phyloP scores from a whole-genome alignment of 179 eudicot genomes.

The Carnegiea gigantea region DNA sequence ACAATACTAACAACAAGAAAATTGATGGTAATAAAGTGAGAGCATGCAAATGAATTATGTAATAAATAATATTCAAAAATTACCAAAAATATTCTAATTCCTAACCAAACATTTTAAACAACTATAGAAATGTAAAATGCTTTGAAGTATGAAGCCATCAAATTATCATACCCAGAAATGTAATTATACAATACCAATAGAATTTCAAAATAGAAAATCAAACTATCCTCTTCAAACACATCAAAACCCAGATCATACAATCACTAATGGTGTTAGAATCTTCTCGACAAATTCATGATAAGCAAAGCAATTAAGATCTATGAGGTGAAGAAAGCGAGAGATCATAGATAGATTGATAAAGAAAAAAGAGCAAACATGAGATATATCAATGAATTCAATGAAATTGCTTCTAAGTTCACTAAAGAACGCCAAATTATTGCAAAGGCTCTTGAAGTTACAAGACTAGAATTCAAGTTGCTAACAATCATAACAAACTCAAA shows the following conservation, averaged over 20 bases:
- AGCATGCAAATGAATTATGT: no score
- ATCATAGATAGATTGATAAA: background rate
- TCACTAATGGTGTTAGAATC: background rate
- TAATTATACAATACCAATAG: no score
- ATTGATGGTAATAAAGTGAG: no score
- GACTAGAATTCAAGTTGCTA: no score
- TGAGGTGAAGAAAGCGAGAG: background rate
- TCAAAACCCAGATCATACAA: background rate
- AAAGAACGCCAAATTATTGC: no score
- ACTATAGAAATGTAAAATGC: background rate
- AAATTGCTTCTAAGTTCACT: background rate
- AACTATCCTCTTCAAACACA: background rate
- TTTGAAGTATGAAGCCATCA: background rate
- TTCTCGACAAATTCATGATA: background rate
- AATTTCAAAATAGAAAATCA: background rate
- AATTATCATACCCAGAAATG: background rate
- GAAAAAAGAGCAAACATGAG: background rate
- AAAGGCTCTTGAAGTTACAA: no score
- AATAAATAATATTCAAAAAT: no score
- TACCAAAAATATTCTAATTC: background rate
- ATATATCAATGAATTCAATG: background rate
- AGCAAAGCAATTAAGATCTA: background rate
- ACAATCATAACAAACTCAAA: background rate
- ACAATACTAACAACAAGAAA: no score
- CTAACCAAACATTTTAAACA: background rate